phyloP scores from a whole-genome alignment of 805 yeast genomes.

The Metschnikowia lunata region DNA sequence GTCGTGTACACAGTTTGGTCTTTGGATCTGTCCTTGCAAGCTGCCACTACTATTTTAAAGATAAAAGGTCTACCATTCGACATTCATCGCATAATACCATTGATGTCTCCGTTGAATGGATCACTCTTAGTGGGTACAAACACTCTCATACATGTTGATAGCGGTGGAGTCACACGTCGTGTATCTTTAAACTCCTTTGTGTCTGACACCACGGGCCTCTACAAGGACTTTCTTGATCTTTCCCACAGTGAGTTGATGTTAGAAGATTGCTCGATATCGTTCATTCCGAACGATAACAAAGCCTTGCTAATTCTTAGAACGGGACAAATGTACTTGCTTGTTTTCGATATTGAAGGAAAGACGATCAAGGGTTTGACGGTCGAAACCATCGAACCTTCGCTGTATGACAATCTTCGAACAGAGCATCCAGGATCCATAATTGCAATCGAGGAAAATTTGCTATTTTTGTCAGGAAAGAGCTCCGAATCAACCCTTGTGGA shows the following conservation, averaged over 20 bases:
- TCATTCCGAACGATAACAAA: slow-evolving; percentile 34
- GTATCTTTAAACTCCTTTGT: slow-evolving; percentile 59
- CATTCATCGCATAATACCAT: slow-evolving; percentile 56
- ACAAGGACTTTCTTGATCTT: slow-evolving; percentile 42
- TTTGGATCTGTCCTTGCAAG: slow-evolving; percentile 52
- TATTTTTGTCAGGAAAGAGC: slow-evolving; percentile 59
- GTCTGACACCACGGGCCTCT: slow-evolving; percentile 30
- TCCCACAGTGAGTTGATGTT: slow-evolving; percentile 48
- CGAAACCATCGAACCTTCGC: slow-evolving; percentile 25
- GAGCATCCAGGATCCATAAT: slow-evolving; percentile 40
- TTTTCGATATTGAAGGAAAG: slow-evolving; percentile 41
- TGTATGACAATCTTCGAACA: slow-evolving; percentile 31
- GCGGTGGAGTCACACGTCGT: slow-evolving; percentile 64
- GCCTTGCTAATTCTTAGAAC: slow-evolving; percentile 27
- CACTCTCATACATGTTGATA: slow-evolving; percentile 72
- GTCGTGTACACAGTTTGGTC: slow-evolving; percentile 60
- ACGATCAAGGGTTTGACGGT: slow-evolving; percentile 33
- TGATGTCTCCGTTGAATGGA: slow-evolving; percentile 67
- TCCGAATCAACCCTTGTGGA: slow-evolving; percentile 55
- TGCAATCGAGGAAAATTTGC: slow-evolving; percentile 35
- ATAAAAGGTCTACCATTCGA: slow-evolving; percentile 72
- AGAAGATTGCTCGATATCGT: slow-evolving; percentile 45
- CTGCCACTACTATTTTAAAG: slow-evolving; percentile 65
- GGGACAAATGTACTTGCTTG: slow-evolving; percentile 34
- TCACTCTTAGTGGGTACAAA: slow-evolving; percentile 68